These are phyloP conservation scores for Carex scoparia DNA, from an alignment of 176 grass and related monocot genomes.

Conservation along the genomic window DNA sequence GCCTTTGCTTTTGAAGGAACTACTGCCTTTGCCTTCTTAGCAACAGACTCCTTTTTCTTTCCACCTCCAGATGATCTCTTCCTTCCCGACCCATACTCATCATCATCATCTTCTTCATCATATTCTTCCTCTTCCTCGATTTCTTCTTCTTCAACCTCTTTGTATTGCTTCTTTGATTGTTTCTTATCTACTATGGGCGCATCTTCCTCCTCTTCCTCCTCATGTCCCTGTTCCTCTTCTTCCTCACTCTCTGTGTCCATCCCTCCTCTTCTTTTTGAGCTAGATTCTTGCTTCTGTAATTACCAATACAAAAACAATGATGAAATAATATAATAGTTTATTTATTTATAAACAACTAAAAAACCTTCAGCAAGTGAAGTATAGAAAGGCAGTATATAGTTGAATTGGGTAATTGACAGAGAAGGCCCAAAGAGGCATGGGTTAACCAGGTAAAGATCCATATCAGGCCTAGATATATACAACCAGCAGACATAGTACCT, in stretches of 20 bases:
- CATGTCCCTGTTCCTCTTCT: constrained; percentile 41
- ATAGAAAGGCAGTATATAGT: neutral
- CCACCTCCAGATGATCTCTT: constrained; percentile 43
- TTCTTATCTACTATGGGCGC: neutral
- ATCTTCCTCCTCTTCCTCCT: constrained; percentile 5
- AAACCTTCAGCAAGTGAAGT: neutral
- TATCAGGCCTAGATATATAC: neutral
- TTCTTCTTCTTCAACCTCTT: constrained; percentile 48
- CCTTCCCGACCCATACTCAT: constrained; percentile 39
- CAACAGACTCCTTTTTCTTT: constrained; percentile 31
- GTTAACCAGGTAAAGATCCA: neutral
- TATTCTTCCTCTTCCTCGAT: constrained; percentile 34
- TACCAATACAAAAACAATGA: neutral
- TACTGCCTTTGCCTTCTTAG: constrained; percentile 35
- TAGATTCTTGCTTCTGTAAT: constrained; percentile 2
- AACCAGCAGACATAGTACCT: neutral
- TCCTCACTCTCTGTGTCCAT: constrained; percentile 28
- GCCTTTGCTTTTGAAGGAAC: constrained; percentile 37
- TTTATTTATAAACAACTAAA: neutral
- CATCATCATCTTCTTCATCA: constrained; percentile 45
- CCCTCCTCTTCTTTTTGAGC: constrained; percentile 3
- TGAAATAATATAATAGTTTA: constrained; percentile 17
- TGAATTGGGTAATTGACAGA: neutral
- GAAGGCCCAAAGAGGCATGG: constrained; percentile 7
- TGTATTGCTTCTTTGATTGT: constrained; percentile 11